Evolutionary conservation across 2,329 filamentous ascomycete genomes (phyloP), one percentile per base, ranked within the genome.

Genomic region (Rhinocladiella mackenziei): DNA sequence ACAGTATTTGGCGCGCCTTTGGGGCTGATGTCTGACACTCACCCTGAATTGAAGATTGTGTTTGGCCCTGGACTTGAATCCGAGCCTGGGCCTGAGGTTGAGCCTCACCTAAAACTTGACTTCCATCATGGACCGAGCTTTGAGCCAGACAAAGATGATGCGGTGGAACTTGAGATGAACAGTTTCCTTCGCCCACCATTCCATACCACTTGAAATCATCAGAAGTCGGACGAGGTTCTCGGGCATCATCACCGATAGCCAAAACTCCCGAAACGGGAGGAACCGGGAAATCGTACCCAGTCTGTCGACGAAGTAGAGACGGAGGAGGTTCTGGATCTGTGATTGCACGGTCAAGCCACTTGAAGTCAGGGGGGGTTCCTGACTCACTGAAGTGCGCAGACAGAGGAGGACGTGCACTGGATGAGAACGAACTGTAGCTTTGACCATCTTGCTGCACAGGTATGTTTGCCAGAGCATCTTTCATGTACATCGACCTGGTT

Each of bases 271-370:
- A 39, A 10, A 43, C 31, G 14, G 17, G 28, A 14, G 47, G 42
- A 14, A 46, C 18, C 5, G 47, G 47, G 15, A 32, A 50, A 4
- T 50, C 42, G 25, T 36, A 50, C 20, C 39, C 47, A 20, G 34
- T 45, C n/a, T 15, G 18, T 8, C 13, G 30, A 18, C 25, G 15
- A 8, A 45, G 11, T 18, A 8, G 10, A 3, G 42, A 43, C 14
- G 18, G 33, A 19, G 47, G 34, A 20, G 47, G 38, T 20, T 26
- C 23, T 15, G 29, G 43, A 32, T 45, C 38, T 19, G 5, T 14
- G 13, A 28, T 13, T 4, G 13, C 29, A 13, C 29, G 38, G n/a
- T 31, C 34, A n/a, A 39, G 14, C 47, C 47, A 50, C 19, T 40
- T 43, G 28, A 32, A 36, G 20, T 31, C 22, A 17, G 9, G 4